Conservation (phyloP, 129 eudicot species). For the Arctium minus region DNA sequence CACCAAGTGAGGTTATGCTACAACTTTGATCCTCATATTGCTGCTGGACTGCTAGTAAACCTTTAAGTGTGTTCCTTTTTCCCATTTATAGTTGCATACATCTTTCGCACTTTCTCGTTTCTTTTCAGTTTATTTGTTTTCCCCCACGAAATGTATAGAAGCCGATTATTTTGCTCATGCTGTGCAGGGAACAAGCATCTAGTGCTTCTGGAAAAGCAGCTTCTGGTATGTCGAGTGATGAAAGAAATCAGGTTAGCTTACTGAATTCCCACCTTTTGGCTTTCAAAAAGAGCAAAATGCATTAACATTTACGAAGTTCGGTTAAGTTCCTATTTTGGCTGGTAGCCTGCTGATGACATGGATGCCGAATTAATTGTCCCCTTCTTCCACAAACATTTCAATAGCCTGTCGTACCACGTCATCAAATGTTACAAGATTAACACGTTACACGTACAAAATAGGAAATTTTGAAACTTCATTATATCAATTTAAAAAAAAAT, state of each 20-base stretch:
- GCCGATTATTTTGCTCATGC: background rate
- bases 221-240: constrained; percentile 93
- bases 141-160: background rate
- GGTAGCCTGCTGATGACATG: too few species aligned
- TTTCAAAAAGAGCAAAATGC: background rate
- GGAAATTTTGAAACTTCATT: background rate
- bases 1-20: too few species aligned
- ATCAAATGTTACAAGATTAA: too few species aligned
- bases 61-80: background rate
- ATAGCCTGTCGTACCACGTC: too few species aligned
- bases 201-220: constrained; percentile 92
- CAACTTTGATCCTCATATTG: too few species aligned
- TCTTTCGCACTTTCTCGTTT: background rate
- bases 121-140: background rate
- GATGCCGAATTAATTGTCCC: too few species aligned
- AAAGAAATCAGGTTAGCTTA: constrained; percentile 65
- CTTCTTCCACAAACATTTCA: too few species aligned
- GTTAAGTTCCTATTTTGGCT: too few species aligned
- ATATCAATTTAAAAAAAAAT: background rate
- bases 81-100: background rate
- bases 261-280: background rate
- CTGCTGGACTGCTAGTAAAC: too few species aligned
- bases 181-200: constrained; percentile 88
- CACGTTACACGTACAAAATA: too few species aligned
- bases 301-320: too few species aligned